Conservation (phyloP, 768 basidiomycete species). For the Clitopilus passeckerianus region DNA sequence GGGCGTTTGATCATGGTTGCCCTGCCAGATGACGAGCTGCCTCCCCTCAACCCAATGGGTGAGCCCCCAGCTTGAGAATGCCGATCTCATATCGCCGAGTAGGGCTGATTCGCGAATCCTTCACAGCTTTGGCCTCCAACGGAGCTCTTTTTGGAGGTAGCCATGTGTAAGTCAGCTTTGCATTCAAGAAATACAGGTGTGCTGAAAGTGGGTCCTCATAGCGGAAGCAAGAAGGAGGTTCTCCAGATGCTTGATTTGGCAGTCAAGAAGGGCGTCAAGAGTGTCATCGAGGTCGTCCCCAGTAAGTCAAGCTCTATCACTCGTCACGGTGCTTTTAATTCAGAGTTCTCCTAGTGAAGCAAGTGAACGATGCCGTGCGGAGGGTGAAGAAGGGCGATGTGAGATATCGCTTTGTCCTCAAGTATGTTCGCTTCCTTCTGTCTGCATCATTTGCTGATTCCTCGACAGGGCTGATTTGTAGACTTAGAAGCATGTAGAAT, state of each 20-base stretch:
- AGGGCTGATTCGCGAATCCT: background rate
- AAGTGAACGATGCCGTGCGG: background rate
- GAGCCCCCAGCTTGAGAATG: too few species aligned
- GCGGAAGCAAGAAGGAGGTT: conserved; percentile 58
- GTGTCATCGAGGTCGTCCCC: conserved; percentile 40
- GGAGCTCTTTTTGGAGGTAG: conserved; percentile 25
- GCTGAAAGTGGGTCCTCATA: conserved; percentile 23
- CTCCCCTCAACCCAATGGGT: conserved; percentile 26
- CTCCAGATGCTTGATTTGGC: conserved; percentile 57
- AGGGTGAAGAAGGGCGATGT: background rate
- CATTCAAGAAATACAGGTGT: conserved; percentile 2
- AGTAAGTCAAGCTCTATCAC: conserved; percentile 15
- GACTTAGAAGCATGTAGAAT: background rate
- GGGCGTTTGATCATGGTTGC: conserved; percentile 56
- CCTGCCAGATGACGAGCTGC: conserved; percentile 44
- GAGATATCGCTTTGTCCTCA: background rate
- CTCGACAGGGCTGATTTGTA: background rate
- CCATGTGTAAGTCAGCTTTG: conserved; percentile 14
- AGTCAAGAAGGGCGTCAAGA: conserved; percentile 45
- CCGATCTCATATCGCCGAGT: too few species aligned
- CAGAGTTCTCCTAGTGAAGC: background rate
- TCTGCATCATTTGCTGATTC: background rate
- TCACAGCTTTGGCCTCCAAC: conserved; percentile 16
- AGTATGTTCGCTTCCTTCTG: too few species aligned
- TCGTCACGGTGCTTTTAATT: background rate